Evolutionary conservation across 2,329 filamentous ascomycete genomes (phyloP).

Genomic region (Fonsecaea monophora): DNA sequence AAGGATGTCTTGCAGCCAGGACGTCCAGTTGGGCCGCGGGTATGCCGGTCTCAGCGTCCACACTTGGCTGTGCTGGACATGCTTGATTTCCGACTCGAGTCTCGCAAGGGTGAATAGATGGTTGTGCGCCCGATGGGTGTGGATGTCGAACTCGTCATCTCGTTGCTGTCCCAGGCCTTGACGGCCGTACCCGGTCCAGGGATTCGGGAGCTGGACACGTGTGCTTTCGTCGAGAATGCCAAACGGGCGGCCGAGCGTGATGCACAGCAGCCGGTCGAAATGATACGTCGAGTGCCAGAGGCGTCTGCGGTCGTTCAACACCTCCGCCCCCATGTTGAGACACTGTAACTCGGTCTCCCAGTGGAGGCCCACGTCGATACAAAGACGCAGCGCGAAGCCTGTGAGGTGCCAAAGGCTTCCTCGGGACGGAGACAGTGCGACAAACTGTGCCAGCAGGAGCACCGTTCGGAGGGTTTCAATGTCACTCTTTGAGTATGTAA

Average conservation of each 20-base stretch:
- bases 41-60: conserved; percentile 42
- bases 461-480: conserved; percentile 45
- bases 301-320: conserved; percentile 42
- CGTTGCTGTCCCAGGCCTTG: conserved; percentile 16
- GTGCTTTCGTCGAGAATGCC: conserved; percentile 47
- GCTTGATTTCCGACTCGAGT: conserved; percentile 47
- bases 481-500: conserved; percentile 45
- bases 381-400: conserved; percentile 46
- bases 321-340: conserved; percentile 35
- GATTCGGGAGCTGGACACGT: conserved; percentile 41
- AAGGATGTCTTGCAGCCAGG: conserved; percentile 44
- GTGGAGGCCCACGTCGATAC: conserved; percentile 46
- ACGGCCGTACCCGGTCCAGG: conserved; percentile 22
- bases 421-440: conserved; percentile 44
- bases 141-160: conserved; percentile 42
- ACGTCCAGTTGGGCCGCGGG: conserved; percentile 42
- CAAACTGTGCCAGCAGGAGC: conserved; percentile 45
- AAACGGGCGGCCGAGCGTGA: conserved; percentile 50
- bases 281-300: conserved; percentile 46
- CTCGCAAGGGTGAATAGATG: conserved; percentile 43
- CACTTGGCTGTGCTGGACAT: conserved; percentile 44
- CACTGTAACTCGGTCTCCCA: conserved; percentile 43
- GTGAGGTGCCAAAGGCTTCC: conserved; percentile 47
- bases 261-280: conserved; percentile 50
- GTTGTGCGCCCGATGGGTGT: conserved; percentile 43